A percentile compares a stretch with the other conserved stretches of the same genome.
Conservation (phyloP, 2,329 filamentous ascomycete genomes). For the Colletotrichum truncatum region DNA sequence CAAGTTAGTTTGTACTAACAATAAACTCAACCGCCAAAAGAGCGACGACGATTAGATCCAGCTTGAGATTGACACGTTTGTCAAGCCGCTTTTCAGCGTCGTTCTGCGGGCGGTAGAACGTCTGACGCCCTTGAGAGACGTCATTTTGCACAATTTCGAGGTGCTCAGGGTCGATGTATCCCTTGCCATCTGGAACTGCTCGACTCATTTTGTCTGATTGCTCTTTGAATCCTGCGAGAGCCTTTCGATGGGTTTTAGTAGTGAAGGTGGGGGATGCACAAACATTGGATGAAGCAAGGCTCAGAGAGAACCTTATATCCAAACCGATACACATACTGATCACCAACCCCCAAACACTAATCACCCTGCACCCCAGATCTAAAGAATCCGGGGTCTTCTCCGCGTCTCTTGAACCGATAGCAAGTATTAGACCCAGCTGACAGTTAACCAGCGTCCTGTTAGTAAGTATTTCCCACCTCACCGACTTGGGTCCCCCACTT, state of each 20-base stretch:
- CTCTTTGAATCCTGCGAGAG: background rate
- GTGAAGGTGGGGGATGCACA: no score
- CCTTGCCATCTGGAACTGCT: background rate
- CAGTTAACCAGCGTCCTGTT: no score
- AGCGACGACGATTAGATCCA: constrained; percentile 30
- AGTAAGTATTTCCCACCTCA: constrained; percentile 4
- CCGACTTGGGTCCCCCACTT: background rate
- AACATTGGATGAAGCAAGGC: no score
- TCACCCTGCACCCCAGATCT: no score
- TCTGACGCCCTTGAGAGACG: background rate
- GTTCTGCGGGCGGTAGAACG: constrained; percentile 24
- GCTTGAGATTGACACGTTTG: constrained; percentile 29
- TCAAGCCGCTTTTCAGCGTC: constrained; percentile 28
- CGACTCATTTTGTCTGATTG: background rate
- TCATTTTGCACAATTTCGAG: background rate
- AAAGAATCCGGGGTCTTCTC: no score
- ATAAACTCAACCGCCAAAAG: constrained; percentile 33
- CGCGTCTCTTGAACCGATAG: no score
- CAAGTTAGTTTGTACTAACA: background rate
- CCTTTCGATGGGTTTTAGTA: no score
- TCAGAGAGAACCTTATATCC: no score
- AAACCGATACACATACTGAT: no score
- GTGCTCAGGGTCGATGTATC: constrained; percentile 15
- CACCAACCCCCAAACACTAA: no score
- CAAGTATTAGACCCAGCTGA: no score